phyloP scores from a whole-genome alignment of 306 rosid genomes.

The Trichosanthes truncata region DNA sequence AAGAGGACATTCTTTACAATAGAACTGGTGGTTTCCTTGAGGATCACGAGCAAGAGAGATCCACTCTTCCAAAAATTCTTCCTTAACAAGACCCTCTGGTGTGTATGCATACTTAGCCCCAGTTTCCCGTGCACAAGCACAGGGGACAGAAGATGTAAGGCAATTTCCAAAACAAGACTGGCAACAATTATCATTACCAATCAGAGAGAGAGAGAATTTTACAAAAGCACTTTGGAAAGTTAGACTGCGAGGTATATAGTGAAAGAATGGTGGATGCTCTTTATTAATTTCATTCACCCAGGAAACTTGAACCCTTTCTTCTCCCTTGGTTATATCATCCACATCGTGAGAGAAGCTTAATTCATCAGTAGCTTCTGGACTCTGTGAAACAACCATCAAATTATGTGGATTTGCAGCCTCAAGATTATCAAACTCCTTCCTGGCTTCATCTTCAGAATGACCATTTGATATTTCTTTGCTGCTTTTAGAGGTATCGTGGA shows the following conservation, averaged over 20 bases:
- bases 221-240: constrained; percentile 53
- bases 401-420: constrained; percentile 17
- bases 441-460: constrained; percentile 19
- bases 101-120: constrained; percentile 68
- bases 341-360: constrained; percentile 29
- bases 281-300: constrained; percentile 49
- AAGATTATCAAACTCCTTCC: constrained; percentile 22
- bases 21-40: constrained; percentile 27
- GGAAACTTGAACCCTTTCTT: constrained; percentile 57
- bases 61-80: constrained; percentile 62
- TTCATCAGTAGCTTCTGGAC: constrained; percentile 29
- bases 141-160: constrained; percentile 36
- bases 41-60: constrained; percentile 45
- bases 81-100: constrained; percentile 51
- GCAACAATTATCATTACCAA: constrained; percentile 60
- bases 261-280: constrained; percentile 48
- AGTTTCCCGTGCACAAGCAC: constrained; percentile 55
- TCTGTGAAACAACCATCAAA: constrained; percentile 32
- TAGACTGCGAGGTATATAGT: constrained; percentile 46
- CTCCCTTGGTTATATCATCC: constrained; percentile 71
- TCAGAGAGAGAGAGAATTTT: constrained; percentile 45
- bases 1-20: constrained; percentile 67
- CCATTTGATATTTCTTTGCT: constrained; percentile 20
- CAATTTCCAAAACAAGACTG: constrained; percentile 76
- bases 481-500: constrained; percentile 11